Evolutionary conservation across 345 rosid species (phyloP), one percentile per base, ranked within the genome.

Genomic region (Zanthoxylum bungeanum): DNA sequence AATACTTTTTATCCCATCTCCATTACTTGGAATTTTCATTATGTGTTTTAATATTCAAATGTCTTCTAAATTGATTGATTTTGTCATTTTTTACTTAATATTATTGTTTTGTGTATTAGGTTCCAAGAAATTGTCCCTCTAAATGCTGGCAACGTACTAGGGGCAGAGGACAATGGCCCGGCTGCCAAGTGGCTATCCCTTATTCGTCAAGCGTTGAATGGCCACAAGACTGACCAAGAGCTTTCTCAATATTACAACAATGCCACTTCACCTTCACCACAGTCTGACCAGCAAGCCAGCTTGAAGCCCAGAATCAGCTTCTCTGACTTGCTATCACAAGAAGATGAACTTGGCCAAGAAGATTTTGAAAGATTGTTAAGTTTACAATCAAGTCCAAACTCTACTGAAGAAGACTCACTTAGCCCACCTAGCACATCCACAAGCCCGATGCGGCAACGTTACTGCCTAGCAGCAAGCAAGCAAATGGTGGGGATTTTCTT

Each of bases 401-500:
- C 61, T 0, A 22, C 40, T 0, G 81, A 72, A 31, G 85, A 79
- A 62, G 66, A 30, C n/a, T 77, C 73, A 4, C 70, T 79, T 33
- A 31, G 65, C 34, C 73, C 81, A 7, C 58, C 64, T 11, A 28
- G 53, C 68, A 33, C 34, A 28, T 66, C 85, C 1, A 71, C 40
- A 69, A 82, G 75, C 70, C 80, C 82, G n/a, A 50, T 7, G 34
- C 66, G 24, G 58, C 77, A 39, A 2, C 76, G 76, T 1, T 93
- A 83, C 70, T 80, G 86, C 80, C 88, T 93, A 0, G 93, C 96
- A 1, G 94, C 93, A 5, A 87, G 97, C 76, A 94, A 94, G 78
- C 98, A 92, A 76, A 94, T 94, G 98, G 98, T 94, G 27, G 98
- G 98, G 34, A 80, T 94, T 50, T 92, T 92, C 78, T 55, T 94